These are phyloP conservation scores for Prunus armeniaca DNA, from an alignment of 306 rosid species.

Conservation along the genomic window DNA sequence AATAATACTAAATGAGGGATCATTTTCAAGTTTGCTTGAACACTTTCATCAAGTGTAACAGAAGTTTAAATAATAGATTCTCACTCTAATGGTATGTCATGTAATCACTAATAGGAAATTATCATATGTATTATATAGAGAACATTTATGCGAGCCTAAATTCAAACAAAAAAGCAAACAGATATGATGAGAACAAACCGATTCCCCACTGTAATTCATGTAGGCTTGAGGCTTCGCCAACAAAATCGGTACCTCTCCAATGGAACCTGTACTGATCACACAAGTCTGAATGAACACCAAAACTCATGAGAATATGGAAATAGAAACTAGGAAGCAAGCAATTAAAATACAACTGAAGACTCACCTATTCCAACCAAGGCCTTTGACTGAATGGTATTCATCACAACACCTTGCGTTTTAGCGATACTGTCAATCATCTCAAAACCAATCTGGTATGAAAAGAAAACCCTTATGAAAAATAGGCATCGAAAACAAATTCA, in stretches of 20 bases:
- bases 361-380: constrained; percentile 86
- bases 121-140: too few species aligned
- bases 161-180: background rate
- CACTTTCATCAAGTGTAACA: background rate
- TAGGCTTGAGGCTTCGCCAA: constrained; percentile 90
- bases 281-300: constrained; percentile 23
- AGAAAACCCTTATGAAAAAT: constrained; percentile 8
- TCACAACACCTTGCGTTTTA: constrained; percentile 57
- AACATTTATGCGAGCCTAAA: background rate
- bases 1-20: background rate
- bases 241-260: constrained; percentile 87
- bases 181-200: constrained; percentile 53
- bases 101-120: background rate
- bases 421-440: constrained; percentile 74
- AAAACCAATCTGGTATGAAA: constrained; percentile 66
- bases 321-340: background rate
- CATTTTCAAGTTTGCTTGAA: background rate
- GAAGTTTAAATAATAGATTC: background rate
- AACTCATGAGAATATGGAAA: constrained; percentile 1
- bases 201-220: constrained; percentile 90
- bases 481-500: background rate
- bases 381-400: constrained; percentile 91
- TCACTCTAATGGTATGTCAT: background rate
- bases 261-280: constrained; percentile 68
- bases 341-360: constrained; percentile 21